Conservation (phyloP, 2,329 filamentous ascomycete genomes). For the Magnaporthales sp. region DNA sequence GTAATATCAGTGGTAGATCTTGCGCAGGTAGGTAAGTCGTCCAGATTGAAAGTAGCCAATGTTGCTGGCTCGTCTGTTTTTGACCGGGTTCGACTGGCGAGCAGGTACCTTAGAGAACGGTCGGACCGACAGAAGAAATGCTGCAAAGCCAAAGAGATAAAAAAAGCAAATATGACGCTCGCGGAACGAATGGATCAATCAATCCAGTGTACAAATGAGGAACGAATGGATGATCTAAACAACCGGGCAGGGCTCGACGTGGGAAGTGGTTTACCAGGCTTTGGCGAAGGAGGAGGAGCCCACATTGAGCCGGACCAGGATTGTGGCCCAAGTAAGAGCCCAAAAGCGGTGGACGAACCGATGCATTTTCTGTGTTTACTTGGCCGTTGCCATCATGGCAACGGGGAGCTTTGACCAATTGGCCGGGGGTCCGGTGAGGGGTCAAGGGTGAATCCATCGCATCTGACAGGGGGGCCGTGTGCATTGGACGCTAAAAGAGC, state of each 20-base stretch:
- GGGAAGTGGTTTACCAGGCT: background rate
- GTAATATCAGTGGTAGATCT: background rate
- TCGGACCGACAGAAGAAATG: background rate
- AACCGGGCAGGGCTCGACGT: background rate
- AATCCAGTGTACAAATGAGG: background rate
- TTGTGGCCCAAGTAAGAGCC: background rate
- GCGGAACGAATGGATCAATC: background rate
- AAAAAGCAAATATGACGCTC: conserved; percentile 1
- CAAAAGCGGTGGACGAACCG: background rate
- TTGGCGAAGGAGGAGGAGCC: conserved; percentile 1
- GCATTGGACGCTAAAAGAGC: background rate
- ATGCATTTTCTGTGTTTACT: conserved; percentile 4
- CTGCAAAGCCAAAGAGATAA: background rate
- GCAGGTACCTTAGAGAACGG: background rate
- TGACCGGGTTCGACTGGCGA: background rate
- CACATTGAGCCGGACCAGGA: background rate
- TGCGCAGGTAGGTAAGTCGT: background rate
- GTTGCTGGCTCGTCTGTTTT: background rate
- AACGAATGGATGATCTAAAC: background rate
- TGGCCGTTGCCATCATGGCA: conserved; percentile 7
- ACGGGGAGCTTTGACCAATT: conserved; percentile 2
- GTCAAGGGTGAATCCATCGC: background rate
- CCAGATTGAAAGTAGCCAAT: background rate
- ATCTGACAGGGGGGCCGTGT: background rate
- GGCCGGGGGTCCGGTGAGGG: background rate